These are phyloP conservation scores for Angophora floribunda DNA, from an alignment of 345 rosid genomes.

Conservation along the genomic window DNA sequence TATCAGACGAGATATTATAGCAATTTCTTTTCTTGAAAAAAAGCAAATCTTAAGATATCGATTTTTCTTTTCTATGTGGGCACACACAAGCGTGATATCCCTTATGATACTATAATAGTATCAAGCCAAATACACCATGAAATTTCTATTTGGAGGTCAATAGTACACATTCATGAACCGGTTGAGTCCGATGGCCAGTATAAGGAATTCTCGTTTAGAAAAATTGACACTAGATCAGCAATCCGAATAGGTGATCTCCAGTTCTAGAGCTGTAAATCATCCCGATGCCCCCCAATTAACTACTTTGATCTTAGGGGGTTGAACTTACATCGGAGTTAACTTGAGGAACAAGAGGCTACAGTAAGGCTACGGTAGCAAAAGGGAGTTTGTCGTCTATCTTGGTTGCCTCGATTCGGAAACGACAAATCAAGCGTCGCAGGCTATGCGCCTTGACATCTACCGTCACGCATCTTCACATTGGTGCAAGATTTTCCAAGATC, in stretches of 20 bases:
- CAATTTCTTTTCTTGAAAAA: background rate
- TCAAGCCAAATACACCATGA: too few species aligned
- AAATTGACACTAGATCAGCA: background rate
- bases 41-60: background rate
- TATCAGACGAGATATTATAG: background rate
- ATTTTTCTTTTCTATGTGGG: background rate
- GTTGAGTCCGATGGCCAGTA: background rate
- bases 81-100: background rate
- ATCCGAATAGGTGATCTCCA: background rate
- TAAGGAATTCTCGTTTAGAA: background rate
- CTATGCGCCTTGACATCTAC: background rate
- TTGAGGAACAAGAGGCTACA: background rate
- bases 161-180: background rate
- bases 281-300: background rate
- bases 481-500: background rate
- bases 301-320: background rate
- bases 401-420: background rate
- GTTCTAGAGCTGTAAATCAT: background rate
- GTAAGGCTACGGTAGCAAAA: background rate
- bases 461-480: background rate
- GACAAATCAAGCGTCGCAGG: background rate
- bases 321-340: background rate
- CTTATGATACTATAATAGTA: too few species aligned
- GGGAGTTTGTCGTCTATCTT: background rate
- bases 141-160: background rate